These are phyloP conservation scores for Ascochyta clinopodiicola DNA, from an alignment of 2,329 filamentous ascomycete genomes.

Conservation along the genomic window DNA sequence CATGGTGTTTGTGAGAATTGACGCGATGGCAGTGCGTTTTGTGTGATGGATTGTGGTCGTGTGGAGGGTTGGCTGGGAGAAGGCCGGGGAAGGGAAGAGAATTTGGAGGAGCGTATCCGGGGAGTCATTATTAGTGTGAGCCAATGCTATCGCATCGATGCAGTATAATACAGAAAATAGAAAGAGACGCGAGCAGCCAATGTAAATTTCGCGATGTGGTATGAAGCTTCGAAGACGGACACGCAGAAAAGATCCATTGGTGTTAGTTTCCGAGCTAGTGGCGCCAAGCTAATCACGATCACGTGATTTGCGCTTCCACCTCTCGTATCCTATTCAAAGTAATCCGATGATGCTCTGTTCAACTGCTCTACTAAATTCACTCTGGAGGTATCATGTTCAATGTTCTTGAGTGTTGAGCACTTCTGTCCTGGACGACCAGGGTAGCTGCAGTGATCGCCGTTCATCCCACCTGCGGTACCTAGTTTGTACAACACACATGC, in stretches of 20 bases:
- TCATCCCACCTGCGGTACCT: slow-evolving; percentile 2
- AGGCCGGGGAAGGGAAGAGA: slow-evolving; percentile 31
- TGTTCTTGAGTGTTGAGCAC: background rate
- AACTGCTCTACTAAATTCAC: background rate
- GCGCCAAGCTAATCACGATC: slow-evolving; percentile 20
- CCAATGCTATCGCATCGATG: slow-evolving; percentile 41
- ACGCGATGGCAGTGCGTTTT: slow-evolving; percentile 33
- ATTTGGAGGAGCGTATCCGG: slow-evolving; percentile 40
- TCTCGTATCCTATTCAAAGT: background rate
- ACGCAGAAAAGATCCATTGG: slow-evolving; percentile 31
- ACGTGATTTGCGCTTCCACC: slow-evolving; percentile 1
- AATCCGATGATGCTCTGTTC: background rate
- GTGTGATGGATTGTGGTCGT: slow-evolving; percentile 34
- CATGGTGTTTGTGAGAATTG: slow-evolving; percentile 48
- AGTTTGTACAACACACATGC: slow-evolving; percentile 6
- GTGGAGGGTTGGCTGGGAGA: slow-evolving; percentile 23
- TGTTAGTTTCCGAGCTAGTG: slow-evolving; percentile 25
- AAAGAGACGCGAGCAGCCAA: slow-evolving; percentile 15
- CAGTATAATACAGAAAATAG: slow-evolving; percentile 14
- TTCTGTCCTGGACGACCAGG: background rate
- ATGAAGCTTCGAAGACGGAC: slow-evolving; percentile 19
- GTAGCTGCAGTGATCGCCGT: slow-evolving; percentile 23
- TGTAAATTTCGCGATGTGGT: slow-evolving; percentile 18
- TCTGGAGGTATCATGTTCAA: background rate
- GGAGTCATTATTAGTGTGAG: slow-evolving; percentile 39